Evolutionary conservation across 176 grass and related monocot species (phyloP), one percentile per base, ranked within the genome.

Genomic region (Poa annua): DNA sequence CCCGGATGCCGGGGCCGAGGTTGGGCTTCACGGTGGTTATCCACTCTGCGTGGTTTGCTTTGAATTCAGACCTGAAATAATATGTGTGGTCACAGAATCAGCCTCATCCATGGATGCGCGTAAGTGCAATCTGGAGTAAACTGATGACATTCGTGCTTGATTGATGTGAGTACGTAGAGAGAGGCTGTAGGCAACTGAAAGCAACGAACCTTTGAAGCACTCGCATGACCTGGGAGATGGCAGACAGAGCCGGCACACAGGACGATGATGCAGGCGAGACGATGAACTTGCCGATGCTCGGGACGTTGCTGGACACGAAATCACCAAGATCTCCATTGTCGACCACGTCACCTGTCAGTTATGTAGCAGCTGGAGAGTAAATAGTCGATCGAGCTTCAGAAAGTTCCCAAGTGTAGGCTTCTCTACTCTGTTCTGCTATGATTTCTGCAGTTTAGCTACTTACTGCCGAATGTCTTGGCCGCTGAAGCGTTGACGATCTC

Each of bases 41-140:
- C 94, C 94, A 97, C 74, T 90, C 91, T 25, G 22, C 94, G 88
- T 97, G 88, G 76, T 94, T 97, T 15, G 65, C 74, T 89, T 97
- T 97, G 78, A 97, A 97, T 82, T 97, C 88, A 36, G 66, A 90
- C 83, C 92, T 97, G 88, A 53, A 85, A 86, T 11, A 85, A 86
- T 11, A 45, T 11, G 39, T 12, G 20, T 35, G 6, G 26, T 74
- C 25, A 38, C 9, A 54, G 7, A 64, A 3, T 62, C 5, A 22
- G 8, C 8, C 7, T n/a, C 19, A n/a, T 57, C n/a, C 8, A 54
- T 20, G 6, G 17, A 54, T 17, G 51, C 6, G 17, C 1, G 0
- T 54, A 54, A 0, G 9, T 24, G n/a, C 22, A 61, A 61, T 26
- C 11, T 25, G 9, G 56, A 64, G 61, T 8, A 0, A 29, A 59